Percentiles rank a stretch among this genome's conserved stretches.
Evolutionary conservation across 2,329 filamentous ascomycete genomes (phyloP).

Genomic region (Didymella sp.): DNA sequence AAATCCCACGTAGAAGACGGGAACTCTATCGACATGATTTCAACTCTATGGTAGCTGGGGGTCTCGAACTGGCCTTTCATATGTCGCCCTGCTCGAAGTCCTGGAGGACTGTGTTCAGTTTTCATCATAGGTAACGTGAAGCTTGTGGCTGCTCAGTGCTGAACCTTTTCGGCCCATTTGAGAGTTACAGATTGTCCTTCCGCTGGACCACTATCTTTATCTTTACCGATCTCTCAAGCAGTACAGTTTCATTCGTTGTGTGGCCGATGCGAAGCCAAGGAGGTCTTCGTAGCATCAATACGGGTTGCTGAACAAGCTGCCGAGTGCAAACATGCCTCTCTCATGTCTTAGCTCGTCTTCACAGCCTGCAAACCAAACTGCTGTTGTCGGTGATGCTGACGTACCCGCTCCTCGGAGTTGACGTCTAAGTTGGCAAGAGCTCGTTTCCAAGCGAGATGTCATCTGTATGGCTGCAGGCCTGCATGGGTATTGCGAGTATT

Average conservation of each 20-base stretch:
- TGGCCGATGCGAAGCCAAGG: neutral
- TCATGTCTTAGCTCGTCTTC: neutral
- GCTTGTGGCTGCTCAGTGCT: neutral
- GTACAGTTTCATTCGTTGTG: neutral
- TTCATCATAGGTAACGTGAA: neutral
- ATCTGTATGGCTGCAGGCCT: constrained; percentile 21
- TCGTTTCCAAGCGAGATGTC: constrained; percentile 27
- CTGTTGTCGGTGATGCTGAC: neutral
- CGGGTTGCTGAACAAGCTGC: neutral
- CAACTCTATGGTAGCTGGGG: neutral
- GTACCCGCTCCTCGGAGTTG: neutral
- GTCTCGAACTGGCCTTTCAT: neutral
- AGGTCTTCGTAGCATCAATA: no score
- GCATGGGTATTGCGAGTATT: neutral
- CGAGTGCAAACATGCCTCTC: neutral
- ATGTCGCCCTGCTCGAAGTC: neutral
- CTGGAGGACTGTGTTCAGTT: neutral
- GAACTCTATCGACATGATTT: no score
- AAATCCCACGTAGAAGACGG: no score
- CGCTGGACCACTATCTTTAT: neutral
- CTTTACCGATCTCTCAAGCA: neutral
- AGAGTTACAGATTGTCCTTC: neutral
- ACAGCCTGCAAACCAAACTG: neutral
- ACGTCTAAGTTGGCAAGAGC: constrained; percentile 14
- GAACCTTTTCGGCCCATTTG: neutral